Base-by-base conservation (phyloP, 208 protist genomes). In the Trypanosoma grayi region DNA sequence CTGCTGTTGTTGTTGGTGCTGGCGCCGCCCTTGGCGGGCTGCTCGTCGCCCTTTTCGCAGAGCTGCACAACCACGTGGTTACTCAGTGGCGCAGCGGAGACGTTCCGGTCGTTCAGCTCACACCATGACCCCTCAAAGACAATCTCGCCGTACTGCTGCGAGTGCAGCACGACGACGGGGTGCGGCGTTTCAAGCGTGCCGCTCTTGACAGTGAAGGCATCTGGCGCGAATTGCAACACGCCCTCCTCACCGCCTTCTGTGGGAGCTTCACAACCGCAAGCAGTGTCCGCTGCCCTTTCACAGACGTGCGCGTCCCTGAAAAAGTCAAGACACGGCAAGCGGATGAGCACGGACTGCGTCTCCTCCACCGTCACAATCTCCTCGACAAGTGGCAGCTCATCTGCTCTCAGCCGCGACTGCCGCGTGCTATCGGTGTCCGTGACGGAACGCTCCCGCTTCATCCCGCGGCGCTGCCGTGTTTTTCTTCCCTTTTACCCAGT, bases 261-360 rank as follows among this genome's bases (percentile, higher is more conserved):
- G 0, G 9, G 14, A 14, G 44, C 13, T 14, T 44, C 52, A 31
- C 30, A 20, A 56, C 22, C 14, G 27, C 3, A 2, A 9, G 20
- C 14, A 24, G 28, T 16, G 8, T n/a, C n/a, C n/a, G 46, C 45
- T 9, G 25, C 20, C 25, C n/a, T 34, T 52, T 94, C 87, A 60
- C 87, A 94, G 4, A 94, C n/a, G 54, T 85, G 75, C 6, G 86
- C 84, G 43, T 88, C 67, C 0, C 69, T 55, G 56, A 94, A 94
- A 40, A 83, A 91, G 57, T 94, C 87, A 37, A 91, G 84, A 73
- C 73, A 91, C 0, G 87, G 87, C 40, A 94, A 78, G 2, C 87
- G 87, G 16, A 94, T 45, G 10, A 94, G 70, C 8, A 94, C 56
- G 22, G 65, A 43, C 2, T 66, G 33, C 1, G 56, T 66, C 39